Evolutionary conservation across 148 eudicot genomes (phyloP), one percentile per base, ranked within the genome.

Genomic region (Pharnaceum exiguum): DNA sequence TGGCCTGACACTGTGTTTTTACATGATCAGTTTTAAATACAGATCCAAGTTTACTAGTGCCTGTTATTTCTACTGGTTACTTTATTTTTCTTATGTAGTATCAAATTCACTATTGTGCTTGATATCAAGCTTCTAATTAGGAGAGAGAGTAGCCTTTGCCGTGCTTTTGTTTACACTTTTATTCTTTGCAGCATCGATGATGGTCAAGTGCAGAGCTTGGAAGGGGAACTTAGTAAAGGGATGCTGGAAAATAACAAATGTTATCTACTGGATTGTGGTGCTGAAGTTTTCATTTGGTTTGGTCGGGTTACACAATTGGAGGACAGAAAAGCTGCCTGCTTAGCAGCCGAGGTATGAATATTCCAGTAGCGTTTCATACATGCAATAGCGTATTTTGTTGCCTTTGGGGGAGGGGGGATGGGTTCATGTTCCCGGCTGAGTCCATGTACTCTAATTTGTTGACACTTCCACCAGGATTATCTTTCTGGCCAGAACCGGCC

Each of bases 251-350:
- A 84, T 62, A 74, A 84, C 65, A 80, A 79, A 64, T 94, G 95
- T 59, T 94, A 78, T 70, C 44, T 94, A 32, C 68, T 94, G 69
- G 99, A 94, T 75, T 81, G 99, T 73, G 99, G 99, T 29, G 75
- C 79, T 37, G 95, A 94, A 83, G 72, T 94, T 50, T 94, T 83
- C 74, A 50, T 94, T 60, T 94, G 99, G 99, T 75, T 89, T 65
- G 99, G 99, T 59, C 95, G 99, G 66, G 73, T 78, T 36, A 94
- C 99, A 53, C 96, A 86, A 79, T 75, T 94, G 53, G 95, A 86
- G 50, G 96, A 94, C 42, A 78, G 96, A 62, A 89, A 94, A 74
- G 74, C 83, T 66, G 95, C 99, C 45, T 72, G 69, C 53, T 80
- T 63, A 75, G 82, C 87, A 71, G 93, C 84, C 57, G 99, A 94